Evolutionary conservation across 768 basidiomycete genomes (phyloP), one percentile per base, ranked within the genome.

Genomic region (Butyriboletus loyo): DNA sequence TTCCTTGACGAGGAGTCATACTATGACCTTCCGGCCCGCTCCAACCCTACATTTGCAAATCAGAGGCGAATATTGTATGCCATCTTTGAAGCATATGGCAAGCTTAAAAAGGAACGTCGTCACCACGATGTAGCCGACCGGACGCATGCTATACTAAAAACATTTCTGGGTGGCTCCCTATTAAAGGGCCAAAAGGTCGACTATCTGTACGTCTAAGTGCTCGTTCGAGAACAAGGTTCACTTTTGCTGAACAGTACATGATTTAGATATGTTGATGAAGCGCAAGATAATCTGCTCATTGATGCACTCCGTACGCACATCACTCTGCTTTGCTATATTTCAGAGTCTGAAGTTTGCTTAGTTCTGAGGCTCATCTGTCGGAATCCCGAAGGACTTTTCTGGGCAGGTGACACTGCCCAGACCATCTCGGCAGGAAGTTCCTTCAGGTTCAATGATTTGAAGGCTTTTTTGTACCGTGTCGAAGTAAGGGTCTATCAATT

Each of bases 341-440:
- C 14, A 1, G 14, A n/a, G 24, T 36, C 31, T 68, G 17, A 69
- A 14, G 1, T 47, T 7, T 25, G 1, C 7, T 28, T 50, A 89
- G 87, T 89, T 4, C 65, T 89, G 36, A 72, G 86, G 28, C 72
- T 73, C 0, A 62, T 89, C n/a, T 88, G 85, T 54, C 66, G 66
- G 11, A 88, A 88, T 59, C 76, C 80, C 0, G 71, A 86, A 46
- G 87, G 87, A 0, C 66, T 88, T 19, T 85, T 89, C 55, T 89
- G 86, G 85, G 87, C 86, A 2, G 88, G 89, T 0, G 88, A 90
- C 61, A 89, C 88, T 0, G 86, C 88, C 0, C 88, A 90, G 56
- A 86, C 87, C 0, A 89, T 90, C 35, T 82, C 85, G 0, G 77
- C 80, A 1, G 88, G 87, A 3, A 86, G 84, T 55, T 77, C 85